Percentiles rank a stretch among this genome's conserved stretches.
Conservation (phyloP, 352 stramenopile species). For the Globisporangium orthogonon region DNA sequence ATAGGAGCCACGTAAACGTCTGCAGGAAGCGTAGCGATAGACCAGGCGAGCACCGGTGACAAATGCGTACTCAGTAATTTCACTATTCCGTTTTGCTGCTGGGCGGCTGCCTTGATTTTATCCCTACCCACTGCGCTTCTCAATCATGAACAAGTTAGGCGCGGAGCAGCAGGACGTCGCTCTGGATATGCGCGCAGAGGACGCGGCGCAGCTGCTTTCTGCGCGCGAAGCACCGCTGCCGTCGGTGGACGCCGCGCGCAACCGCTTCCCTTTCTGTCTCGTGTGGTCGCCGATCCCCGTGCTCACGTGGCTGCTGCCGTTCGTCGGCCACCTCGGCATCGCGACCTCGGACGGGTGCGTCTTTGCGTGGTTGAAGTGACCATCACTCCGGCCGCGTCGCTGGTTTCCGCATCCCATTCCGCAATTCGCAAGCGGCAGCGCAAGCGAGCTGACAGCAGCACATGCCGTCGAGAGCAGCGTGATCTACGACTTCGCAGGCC, state of each 20-base stretch:
- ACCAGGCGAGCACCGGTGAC: neutral
- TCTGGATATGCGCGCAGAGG: conserved; percentile 11
- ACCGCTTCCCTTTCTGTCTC: conserved; percentile 89
- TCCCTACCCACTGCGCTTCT: no score
- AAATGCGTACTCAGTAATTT: neutral
- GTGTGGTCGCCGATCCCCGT: conserved; percentile 89
- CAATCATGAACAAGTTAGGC: neutral
- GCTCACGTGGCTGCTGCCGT: conserved; percentile 92
- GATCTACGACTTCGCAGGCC: conserved; percentile 95
- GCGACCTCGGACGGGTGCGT: conserved; percentile 75
- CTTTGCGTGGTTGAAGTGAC: neutral
- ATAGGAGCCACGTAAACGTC: neutral
- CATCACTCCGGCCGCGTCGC: neutral
- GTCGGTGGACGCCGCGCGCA: conserved; percentile 22
- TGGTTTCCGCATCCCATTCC: neutral
- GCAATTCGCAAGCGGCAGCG: neutral
- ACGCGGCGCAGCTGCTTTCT: conserved; percentile 3
- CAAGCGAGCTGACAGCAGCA: neutral
- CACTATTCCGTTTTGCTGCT: neutral
- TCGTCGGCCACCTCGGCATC: conserved; percentile 96
- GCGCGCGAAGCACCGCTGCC: neutral
- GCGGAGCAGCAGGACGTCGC: conserved; percentile 1
- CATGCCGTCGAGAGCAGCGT: conserved; percentile 40
- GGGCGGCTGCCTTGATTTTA: no score
- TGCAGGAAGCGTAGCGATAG: neutral